A percentile compares a stretch with the other conserved stretches of the same genome.
phyloP scores from a whole-genome alignment of 2,329 filamentous ascomycete species.

The Fusarium marasasianum region DNA sequence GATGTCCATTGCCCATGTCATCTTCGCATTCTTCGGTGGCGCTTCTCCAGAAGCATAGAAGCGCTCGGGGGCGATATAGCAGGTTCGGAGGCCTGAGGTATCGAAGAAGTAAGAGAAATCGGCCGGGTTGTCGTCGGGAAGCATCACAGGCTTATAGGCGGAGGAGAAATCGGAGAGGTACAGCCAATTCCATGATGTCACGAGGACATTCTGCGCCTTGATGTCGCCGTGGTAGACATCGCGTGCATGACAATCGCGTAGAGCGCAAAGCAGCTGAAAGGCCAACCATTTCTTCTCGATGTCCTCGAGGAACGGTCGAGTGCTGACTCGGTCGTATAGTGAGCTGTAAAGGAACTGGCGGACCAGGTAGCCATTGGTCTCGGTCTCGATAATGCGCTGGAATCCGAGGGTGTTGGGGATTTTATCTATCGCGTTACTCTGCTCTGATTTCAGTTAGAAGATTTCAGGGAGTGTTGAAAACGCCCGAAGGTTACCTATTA shows the following conservation, averaged over 20 bases:
- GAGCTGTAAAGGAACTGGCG: constrained; percentile 97
- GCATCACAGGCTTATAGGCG: constrained; percentile 90
- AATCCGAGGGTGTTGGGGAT: constrained; percentile 93
- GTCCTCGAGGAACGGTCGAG: constrained; percentile 93
- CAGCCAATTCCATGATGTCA: constrained; percentile 99
- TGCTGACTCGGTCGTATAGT: constrained; percentile 95
- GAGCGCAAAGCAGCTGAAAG: constrained; percentile 90
- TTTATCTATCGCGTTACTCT: constrained; percentile 80
- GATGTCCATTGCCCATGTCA: constrained; percentile 96
- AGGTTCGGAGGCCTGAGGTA: constrained; percentile 87
- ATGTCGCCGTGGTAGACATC: constrained; percentile 97
- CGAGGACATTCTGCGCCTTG: constrained; percentile 96
- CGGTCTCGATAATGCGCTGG: constrained; percentile 90
- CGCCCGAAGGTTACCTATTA: constrained; percentile 68
- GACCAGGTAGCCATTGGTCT: constrained; percentile 90
- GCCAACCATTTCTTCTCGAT: constrained; percentile 99
- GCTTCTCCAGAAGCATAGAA: constrained; percentile 79
- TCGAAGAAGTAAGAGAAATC: constrained; percentile 99
- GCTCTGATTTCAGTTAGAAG: constrained; percentile 62
- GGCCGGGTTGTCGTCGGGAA: constrained; percentile 95
- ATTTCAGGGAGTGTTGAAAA: no score
- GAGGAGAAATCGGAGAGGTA: constrained; percentile 98
- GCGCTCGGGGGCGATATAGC: constrained; percentile 93
- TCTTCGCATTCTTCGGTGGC: constrained; percentile 66
- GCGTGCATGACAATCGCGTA: constrained; percentile 89